A percentile compares a stretch with the other conserved stretches of the same genome.
phyloP scores from a whole-genome alignment of 1,139 yeast species.

The Kodamaea ohmeri region DNA sequence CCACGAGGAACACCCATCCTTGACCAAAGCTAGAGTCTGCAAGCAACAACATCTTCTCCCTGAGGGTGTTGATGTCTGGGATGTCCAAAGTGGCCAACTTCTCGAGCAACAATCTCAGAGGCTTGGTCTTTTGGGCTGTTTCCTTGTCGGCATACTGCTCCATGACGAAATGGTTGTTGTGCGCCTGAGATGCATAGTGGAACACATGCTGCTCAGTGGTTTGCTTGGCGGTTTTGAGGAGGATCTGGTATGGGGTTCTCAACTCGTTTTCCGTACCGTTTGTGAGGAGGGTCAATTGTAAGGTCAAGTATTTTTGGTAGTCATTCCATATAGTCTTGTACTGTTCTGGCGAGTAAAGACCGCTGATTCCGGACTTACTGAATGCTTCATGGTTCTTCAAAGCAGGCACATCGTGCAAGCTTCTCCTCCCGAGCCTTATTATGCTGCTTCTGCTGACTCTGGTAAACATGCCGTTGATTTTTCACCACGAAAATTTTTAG shows the following conservation, averaged over 20 bases:
- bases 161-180: conserved; percentile 87
- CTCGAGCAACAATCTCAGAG: conserved; percentile 48
- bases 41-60: conserved; percentile 48
- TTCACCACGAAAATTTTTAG: conserved; percentile 4
- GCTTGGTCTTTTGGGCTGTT: conserved; percentile 37
- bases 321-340: conserved; percentile 77
- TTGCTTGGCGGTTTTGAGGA: conserved; percentile 69
- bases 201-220: conserved; percentile 69
- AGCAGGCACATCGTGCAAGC: conserved; percentile 65
- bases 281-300: conserved; percentile 69
- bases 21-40: conserved; percentile 61
- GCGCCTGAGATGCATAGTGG: conserved; percentile 88
- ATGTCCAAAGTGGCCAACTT: conserved; percentile 39
- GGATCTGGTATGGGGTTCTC: conserved; percentile 72
- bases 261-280: conserved; percentile 79
- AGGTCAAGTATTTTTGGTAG: conserved; percentile 68
- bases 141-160: conserved; percentile 52
- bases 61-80: conserved; percentile 50
- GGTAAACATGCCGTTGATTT: conserved; percentile 8
- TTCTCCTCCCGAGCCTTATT: conserved; percentile 20
- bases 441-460: conserved; percentile 7
- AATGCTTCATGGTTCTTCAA: conserved; percentile 43
- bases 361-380: conserved; percentile 58
- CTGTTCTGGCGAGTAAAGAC: conserved; percentile 67
- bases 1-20: conserved; percentile 91